Conservation (phyloP, 352 stramenopile genomes). For the Phytopythium aichiense region DNA sequence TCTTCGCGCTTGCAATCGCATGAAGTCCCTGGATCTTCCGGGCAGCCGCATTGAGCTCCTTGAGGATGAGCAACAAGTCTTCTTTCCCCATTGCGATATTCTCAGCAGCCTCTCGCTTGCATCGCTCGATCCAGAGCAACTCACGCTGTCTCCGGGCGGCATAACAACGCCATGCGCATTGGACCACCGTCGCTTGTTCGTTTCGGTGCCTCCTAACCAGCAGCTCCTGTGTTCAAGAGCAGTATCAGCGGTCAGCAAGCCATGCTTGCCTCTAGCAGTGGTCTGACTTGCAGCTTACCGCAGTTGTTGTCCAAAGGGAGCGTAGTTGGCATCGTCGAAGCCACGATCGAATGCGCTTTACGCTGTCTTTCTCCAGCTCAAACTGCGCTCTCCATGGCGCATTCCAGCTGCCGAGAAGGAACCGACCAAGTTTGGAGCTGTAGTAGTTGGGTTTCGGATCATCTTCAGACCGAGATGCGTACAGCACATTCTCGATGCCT, state of each 20-base stretch:
- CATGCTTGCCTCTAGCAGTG: background rate
- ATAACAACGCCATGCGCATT: slow-evolving; percentile 40
- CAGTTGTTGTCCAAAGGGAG: background rate
- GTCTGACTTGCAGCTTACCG: background rate
- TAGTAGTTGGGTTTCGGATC: slow-evolving; percentile 25
- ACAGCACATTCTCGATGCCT: slow-evolving; percentile 29
- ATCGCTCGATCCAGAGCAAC: slow-evolving; percentile 19
- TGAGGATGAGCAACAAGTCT: slow-evolving; percentile 37
- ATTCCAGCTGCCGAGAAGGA: slow-evolving; percentile 35
- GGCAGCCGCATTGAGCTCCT: slow-evolving; percentile 33
- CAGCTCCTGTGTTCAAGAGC: slow-evolving; percentile 7
- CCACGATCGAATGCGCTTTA: background rate
- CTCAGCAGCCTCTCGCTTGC: slow-evolving; percentile 25
- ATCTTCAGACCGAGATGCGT: slow-evolving; percentile 12
- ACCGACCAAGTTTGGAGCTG: slow-evolving; percentile 40
- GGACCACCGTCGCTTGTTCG: slow-evolving; percentile 31
- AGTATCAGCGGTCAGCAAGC: background rate
- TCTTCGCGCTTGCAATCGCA: slow-evolving; percentile 31
- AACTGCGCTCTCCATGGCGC: slow-evolving; percentile 41
- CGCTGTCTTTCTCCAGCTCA: slow-evolving; percentile 16
- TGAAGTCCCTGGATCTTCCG: slow-evolving; percentile 51
- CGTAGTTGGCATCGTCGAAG: slow-evolving; percentile 1
- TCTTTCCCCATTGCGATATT: slow-evolving; percentile 37
- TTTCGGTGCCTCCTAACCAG: slow-evolving; percentile 29
- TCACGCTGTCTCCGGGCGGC: slow-evolving; percentile 18